phyloP scores from a whole-genome alignment of 495 filamentous ascomycete genomes.

The Tuber calosporum region DNA sequence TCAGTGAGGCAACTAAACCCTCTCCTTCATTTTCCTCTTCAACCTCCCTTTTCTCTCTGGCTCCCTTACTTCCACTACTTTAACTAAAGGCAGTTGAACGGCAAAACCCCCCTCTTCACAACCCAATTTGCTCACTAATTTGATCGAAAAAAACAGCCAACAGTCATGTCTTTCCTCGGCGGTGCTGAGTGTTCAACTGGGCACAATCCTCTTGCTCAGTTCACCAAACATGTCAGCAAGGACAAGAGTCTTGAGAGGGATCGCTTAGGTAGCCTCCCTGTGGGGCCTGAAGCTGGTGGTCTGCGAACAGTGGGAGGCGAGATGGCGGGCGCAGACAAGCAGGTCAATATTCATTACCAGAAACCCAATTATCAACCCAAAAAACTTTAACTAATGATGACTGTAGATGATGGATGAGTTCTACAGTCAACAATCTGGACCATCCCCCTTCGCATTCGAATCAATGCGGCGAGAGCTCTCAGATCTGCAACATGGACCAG shows the following conservation, averaged over 20 bases:
- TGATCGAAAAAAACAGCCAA: constrained; percentile 2
- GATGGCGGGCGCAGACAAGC: constrained; percentile 56
- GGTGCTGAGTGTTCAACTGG: constrained; percentile 96
- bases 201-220: constrained; percentile 91
- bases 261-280: constrained; percentile 65
- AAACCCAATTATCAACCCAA: background rate
- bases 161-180: constrained; percentile 80
- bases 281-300: constrained; percentile 48
- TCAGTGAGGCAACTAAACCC: background rate
- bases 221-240: constrained; percentile 87
- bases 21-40: background rate
- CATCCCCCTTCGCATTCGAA: constrained; percentile 59
- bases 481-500: constrained; percentile 51
- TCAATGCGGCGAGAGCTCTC: constrained; percentile 61
- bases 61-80: background rate
- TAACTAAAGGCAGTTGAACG: constrained; percentile 4
- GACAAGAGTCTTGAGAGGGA: constrained; percentile 92
- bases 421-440: constrained; percentile 56
- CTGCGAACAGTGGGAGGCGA: constrained; percentile 52
- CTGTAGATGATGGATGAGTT: constrained; percentile 86
- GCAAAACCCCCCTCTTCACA: background rate
- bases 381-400: constrained; percentile 31
- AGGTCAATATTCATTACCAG: constrained; percentile 46
- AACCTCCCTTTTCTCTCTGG: constrained; percentile 3
- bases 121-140: background rate